phyloP scores from a whole-genome alignment of 495 filamentous ascomycete genomes.

The Clavariopsis aquatica region DNA sequence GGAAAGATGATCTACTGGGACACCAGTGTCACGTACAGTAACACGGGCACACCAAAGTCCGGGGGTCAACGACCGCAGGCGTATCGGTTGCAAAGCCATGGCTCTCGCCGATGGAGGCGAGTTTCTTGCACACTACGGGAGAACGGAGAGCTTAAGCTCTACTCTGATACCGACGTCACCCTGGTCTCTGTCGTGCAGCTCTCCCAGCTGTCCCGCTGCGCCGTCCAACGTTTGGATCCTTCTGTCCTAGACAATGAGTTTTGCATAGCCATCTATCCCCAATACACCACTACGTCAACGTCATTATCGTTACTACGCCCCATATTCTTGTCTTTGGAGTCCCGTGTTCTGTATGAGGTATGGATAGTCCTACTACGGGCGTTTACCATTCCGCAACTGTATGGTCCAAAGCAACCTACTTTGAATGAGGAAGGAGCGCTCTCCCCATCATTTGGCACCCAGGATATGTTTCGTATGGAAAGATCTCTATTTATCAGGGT shows the following conservation, averaged over 20 bases:
- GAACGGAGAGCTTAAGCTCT: constrained; percentile 91
- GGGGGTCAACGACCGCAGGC: constrained; percentile 45
- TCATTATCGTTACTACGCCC: constrained; percentile 67
- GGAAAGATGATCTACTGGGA: constrained; percentile 94
- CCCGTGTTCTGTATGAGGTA: constrained; percentile 85
- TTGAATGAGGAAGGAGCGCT: constrained; percentile 42
- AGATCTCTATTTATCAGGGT: constrained; percentile 60
- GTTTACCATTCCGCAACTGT: constrained; percentile 92
- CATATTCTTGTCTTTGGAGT: constrained; percentile 84
- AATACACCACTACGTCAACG: constrained; percentile 69
- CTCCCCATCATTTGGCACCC: constrained; percentile 38
- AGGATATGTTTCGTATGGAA: constrained; percentile 68
- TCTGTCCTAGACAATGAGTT: constrained; percentile 94
- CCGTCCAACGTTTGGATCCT: constrained; percentile 83
- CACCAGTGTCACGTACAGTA: constrained; percentile 56
- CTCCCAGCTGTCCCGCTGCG: constrained; percentile 83
- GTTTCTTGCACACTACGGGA: constrained; percentile 94
- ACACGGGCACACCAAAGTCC: constrained; percentile 50
- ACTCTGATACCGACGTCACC: constrained; percentile 76
- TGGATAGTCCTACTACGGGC: constrained; percentile 94
- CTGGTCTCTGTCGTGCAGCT: constrained; percentile 81
- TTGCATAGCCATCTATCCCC: constrained; percentile 88
- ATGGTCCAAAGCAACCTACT: constrained; percentile 57
- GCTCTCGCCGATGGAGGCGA: constrained; percentile 70
- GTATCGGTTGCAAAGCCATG: constrained; percentile 57